Evolutionary conservation across 2,329 filamentous ascomycete species (phyloP), one percentile per base, ranked within the genome.

Genomic region (Hypoxylon sp.): DNA sequence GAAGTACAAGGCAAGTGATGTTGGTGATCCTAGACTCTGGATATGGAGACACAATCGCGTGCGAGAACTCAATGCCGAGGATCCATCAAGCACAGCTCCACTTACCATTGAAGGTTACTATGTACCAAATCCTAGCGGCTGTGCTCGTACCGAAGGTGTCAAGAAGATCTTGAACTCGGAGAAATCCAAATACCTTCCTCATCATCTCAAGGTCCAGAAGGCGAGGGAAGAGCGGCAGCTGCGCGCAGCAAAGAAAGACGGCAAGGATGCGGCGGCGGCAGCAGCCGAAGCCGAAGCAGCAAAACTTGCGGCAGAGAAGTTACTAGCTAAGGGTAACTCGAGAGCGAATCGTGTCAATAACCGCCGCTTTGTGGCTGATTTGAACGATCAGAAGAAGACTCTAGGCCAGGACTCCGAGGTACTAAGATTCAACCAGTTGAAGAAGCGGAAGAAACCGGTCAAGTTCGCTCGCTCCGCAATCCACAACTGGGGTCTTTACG

Each of bases 381-480:
- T 99, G 74, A 97, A 97, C 78, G 93, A 96, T 50, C 94, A 98
- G 80, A 97, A 97, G 84, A 94, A 94, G 82, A 92, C 91, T 11
- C 86, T 94, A 19, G 92, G 91, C 59, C 88, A 89, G 70, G 94
- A 97, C 73, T 93, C 94, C 60, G 95, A 98, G 75, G 94, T 96
- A 31, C 89, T 99, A 76, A 92, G 95, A 65, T 99, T 99, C 87
- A 99, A 99, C 81, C 96, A 98, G 83, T 90, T 99, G 65, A 98
- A 98, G 87, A 99, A 98, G 83, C 92, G 96, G 69, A 99, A 98
- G 89, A 99, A 99, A 85, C 94, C 95, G 1, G 96, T 99, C 79
- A 96, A 97, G 79, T 99, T 99, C 81, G 96, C 95, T 63, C 90
- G 96, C 48, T 99, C 96, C 58, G 96, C 96, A 50, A 99, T 99